Base-by-base conservation (phyloP, 1,284 basidiomycete genomes). In the Gymnopus androsaceus region DNA sequence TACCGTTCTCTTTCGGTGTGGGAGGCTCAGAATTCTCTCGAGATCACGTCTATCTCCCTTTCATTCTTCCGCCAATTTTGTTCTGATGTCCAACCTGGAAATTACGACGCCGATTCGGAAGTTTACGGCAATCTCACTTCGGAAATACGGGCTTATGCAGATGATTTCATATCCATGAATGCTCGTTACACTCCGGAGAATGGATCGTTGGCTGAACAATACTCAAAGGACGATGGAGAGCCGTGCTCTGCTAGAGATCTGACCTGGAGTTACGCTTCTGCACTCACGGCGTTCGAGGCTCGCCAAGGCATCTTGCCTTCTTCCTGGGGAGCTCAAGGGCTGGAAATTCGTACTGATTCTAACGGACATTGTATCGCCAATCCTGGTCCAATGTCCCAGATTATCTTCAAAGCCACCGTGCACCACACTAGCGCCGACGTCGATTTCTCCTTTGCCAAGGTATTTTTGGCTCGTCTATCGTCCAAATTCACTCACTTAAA, bases 391-490 rank as follows among this genome's bases (percentile, higher is more conserved):
- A 79, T 76, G 1, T 80, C 85, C 42, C 68, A 76, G 0, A 81
- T 85, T 27, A 83, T 82, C 14, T 89, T 90, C 72, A 85, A 82
- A 40, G 88, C 88, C 11, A 84, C 85, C 21, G 66, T 81, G 40
- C 75, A 79, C 46, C 74, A 84, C 60, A 80, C 76, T 12, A 79
- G 75, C 49, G 66, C 82, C 8, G 74, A 75, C 42, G 80, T 93
- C 45, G 73, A 86, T 52, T 94, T 94, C 71, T 80, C 80, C 1
- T 94, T 94, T 67, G 85, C 87, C n/a, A 93, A 94, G 83, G 88
- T 77, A 42, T 36, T 83, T 87, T 28, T 57, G 79, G 49, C 25
- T 27, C 23, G 9, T 23, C 6, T 25, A 28, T 47, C 15, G 19
- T 17, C 44, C 23, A 30, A 8, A 15, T 14, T 28, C n/a, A 25